Evolutionary conservation across 2,329 filamentous ascomycete genomes (phyloP), one percentile per base, ranked within the genome.

Genomic region (Pseudogymnoascus sp.): DNA sequence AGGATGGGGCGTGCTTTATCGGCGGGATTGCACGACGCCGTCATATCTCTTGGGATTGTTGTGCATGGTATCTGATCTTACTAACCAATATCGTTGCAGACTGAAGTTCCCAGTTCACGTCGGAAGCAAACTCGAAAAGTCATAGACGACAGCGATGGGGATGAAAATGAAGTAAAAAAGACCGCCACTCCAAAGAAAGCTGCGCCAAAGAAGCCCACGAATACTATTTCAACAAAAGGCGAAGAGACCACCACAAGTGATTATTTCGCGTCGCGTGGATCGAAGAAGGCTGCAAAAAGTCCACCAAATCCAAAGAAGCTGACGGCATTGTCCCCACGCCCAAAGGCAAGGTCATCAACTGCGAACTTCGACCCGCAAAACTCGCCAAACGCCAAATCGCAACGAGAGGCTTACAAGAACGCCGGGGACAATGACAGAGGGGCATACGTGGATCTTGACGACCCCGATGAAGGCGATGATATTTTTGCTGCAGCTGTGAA

Each of bases 101-200:
- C 50, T 62, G 59, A 60, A n/a, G 25, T 6, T 8, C 36, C 38
- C 20, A 25, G 37, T 60, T 25, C 14, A 25, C 18, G 30, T 64
- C 39, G 60, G 64, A 61, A 68, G 58, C 35, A 79, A 68, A 78
- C 74, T 58, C 84, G 88, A 62, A 91, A 88, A 69, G 82, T 96
- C 36, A 76, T 94, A 53, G 85, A 91, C 64, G 91, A 96, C 64
- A 93, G 90, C 65, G 87, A 89, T 43, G 89, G 92, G 61, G 90
- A 92, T 30, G 87, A 89, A 41, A 72, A 69, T 68, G 73, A 72
- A 61, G 67, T 68, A 61, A 68, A 66, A n/a, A 78, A 79, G 62
- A 76, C 74, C 62, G 71, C 71, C 41, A 81, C 79, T 22, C 75
- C 78, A 7, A 86, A 85, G 72, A 88, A 85, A 68, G 72, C 80